Evolutionary conservation across 2,329 filamentous ascomycete genomes (phyloP).

Genomic region (Chrysoporthe austroafricana): DNA sequence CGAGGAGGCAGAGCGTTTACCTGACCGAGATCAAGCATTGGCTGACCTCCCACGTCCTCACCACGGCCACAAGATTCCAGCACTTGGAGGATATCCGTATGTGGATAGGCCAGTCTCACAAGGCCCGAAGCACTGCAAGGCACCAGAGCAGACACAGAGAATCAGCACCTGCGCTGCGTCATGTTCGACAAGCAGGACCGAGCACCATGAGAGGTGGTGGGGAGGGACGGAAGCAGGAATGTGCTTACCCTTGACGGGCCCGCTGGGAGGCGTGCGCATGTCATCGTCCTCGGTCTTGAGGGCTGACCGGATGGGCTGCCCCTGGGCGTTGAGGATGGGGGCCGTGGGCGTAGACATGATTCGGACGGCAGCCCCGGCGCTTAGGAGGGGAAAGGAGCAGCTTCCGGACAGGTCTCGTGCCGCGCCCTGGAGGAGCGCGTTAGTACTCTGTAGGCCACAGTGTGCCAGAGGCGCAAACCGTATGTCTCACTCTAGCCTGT

Average conservation of each 20-base stretch:
- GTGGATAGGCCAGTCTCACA: background rate
- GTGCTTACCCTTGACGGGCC: conserved; percentile 26
- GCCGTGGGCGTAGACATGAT: conserved; percentile 21
- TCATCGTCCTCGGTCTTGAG: conserved; percentile 29
- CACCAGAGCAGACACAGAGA: background rate
- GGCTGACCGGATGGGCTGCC: conserved; percentile 28
- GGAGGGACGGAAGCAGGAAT: background rate
- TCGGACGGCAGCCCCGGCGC: background rate
- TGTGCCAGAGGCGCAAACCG: background rate
- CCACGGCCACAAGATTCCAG: conserved; percentile 2
- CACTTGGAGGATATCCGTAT: background rate
- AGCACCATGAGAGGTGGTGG: background rate
- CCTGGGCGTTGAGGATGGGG: conserved; percentile 27
- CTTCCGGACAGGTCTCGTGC: background rate
- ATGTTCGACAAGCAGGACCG: conserved; percentile 5
- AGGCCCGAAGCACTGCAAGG: conserved; percentile 15
- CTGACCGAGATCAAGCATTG: conserved; percentile 1
- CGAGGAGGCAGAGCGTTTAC: background rate
- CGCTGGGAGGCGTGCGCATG: conserved; percentile 14
- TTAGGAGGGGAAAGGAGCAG: background rate
- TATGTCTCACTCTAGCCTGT: conserved; percentile 6
- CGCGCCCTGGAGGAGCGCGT: background rate
- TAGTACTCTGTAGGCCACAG: background rate
- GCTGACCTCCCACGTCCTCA: conserved; percentile 6
- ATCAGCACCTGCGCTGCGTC: conserved; percentile 7